Percentiles rank a stretch among this genome's conserved stretches.
phyloP scores from a whole-genome alignment of 768 basidiomycete genomes.

The Hygrophoropsis aurantiaca region DNA sequence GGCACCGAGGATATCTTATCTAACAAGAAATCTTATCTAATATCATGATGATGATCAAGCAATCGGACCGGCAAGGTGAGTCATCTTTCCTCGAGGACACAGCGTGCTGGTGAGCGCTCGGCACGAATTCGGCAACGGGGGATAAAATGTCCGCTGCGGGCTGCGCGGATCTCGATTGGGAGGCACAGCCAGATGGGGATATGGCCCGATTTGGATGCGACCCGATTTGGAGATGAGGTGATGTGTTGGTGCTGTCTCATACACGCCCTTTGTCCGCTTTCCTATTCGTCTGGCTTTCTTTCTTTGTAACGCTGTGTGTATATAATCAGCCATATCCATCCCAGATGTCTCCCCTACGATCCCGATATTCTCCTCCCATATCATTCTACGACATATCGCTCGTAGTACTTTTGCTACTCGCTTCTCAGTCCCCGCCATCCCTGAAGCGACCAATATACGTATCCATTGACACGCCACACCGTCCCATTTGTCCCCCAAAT shows the following conservation, averaged over 20 bases:
- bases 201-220: slow-evolving; percentile 15
- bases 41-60: no score
- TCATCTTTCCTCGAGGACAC: no score
- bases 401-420: no score
- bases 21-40: no score
- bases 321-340: not conserved
- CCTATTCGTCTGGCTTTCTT: slow-evolving; percentile 1
- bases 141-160: no score
- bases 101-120: no score
- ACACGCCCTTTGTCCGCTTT: slow-evolving; percentile 24
- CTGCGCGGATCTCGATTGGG: slow-evolving; percentile 19
- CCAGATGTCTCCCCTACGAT: not conserved
- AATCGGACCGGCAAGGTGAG: no score
- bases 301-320: not conserved
- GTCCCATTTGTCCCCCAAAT: not conserved
- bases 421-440: slow-evolving; percentile 10
- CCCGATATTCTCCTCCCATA: not conserved
- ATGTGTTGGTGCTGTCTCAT: slow-evolving; percentile 20
- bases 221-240: no score
- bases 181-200: not conserved
- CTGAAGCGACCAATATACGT: slow-evolving; percentile 6
- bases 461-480: not conserved
- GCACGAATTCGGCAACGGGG: no score
- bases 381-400: slow-evolving; percentile 1
- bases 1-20: no score